phyloP scores from a whole-genome alignment of 2,329 filamentous ascomycete genomes.

The Tolypocladium guangdongense region DNA sequence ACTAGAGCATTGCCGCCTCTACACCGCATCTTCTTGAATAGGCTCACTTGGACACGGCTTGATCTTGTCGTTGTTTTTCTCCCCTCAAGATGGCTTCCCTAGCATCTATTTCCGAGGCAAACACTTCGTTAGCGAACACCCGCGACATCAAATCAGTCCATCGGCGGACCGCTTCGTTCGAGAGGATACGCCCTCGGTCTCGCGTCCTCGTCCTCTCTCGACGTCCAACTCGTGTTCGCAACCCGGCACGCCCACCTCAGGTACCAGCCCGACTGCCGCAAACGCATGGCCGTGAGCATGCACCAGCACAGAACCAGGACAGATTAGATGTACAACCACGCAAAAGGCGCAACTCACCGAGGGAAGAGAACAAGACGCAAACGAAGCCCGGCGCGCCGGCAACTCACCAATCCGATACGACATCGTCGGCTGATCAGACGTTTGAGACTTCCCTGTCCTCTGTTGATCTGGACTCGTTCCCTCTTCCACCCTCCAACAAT shows the following conservation, averaged over 20 bases:
- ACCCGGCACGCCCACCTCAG: constrained; percentile 4
- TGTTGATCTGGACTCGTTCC: constrained; percentile 12
- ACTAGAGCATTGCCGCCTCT: constrained; percentile 5
- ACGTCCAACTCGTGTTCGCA: constrained; percentile 12
- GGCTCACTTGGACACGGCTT: constrained; percentile 8
- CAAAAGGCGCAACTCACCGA: neutral
- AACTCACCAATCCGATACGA: neutral
- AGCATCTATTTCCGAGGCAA: constrained; percentile 16
- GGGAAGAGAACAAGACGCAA: neutral
- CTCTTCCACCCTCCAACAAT: constrained; percentile 9
- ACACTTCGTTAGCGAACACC: constrained; percentile 8
- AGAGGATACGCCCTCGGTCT: constrained; percentile 12
- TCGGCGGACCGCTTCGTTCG: constrained; percentile 7
- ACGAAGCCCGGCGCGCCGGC: neutral
- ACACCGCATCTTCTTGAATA: constrained; percentile 12
- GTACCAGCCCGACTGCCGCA: constrained; percentile 1
- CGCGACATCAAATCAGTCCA: constrained; percentile 5
- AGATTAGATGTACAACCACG: too few species aligned
- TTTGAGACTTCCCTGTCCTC: constrained; percentile 8
- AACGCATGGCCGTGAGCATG: neutral
- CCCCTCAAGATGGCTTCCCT: constrained; percentile 15
- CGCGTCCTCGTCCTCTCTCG: constrained; percentile 16
- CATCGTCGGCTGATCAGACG: neutral
- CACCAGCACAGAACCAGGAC: neutral
- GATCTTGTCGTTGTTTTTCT: constrained; percentile 2